Base-by-base conservation (phyloP, 139 green algal species). In the Chlorella ohadii region DNA sequence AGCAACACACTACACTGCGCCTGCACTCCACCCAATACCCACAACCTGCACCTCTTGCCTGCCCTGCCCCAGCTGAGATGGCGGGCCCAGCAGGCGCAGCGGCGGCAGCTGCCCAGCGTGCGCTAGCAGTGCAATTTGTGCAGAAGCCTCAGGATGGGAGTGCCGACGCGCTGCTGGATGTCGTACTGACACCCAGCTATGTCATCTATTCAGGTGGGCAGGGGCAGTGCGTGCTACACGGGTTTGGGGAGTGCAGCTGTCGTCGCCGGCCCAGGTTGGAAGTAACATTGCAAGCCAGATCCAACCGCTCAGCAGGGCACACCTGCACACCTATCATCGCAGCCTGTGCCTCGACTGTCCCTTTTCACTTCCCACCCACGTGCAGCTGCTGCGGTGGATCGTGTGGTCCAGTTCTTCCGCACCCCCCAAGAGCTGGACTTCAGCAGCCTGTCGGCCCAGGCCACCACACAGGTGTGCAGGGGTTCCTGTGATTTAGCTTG, bases 321-420 rank as follows among this genome's bases (percentile, higher is more conserved):
- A n/a, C n/a, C n/a, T n/a, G n/a, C n/a, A n/a, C n/a, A n/a, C n/a
- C n/a, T n/a, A n/a, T n/a, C n/a, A n/a, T n/a, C n/a, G n/a, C n/a
- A n/a, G n/a, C n/a, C 11, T 55, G 6, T 6, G 11, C 11, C 44
- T 16, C 44, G 31, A n/a, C n/a, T 39, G 64, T 39, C n/a, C 64
- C 23, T 1, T 12, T 17, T 39, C 27, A n/a, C 64, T 15, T 34
- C 31, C n/a, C 64, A 4, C 4, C 28, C 80, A 88, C 63, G n/a
- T 72, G 76, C 76, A 82, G 84, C 89, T 11, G 79, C 74, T 17
- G 90, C 92, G 0, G 17, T 98, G 3, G 66, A 89, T 17, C 86
- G 90, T 0, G 88, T 99, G 12, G 41, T 80, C 1, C 56, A 78
- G 38, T 98, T 99, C 82, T 98, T 98, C 88, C 85, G 83, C 17